Evolutionary conservation across 352 stramenopile genomes (phyloP), one percentile per base, ranked within the genome.

Genomic region (Globisporangium paroecandrum): DNA sequence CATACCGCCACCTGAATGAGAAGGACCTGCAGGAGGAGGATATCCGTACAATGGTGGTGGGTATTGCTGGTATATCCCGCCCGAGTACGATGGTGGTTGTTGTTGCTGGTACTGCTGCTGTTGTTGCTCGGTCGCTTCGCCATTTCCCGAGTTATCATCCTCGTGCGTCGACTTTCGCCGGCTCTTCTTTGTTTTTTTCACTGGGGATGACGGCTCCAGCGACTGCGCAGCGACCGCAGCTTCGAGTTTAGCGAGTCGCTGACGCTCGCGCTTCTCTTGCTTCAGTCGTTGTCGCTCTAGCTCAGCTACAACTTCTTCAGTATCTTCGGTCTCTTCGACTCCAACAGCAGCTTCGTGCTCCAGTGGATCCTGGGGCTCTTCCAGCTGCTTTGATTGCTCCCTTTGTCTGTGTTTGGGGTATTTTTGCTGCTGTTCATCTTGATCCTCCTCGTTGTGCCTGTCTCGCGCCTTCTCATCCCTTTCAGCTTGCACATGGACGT

Each of bases 211-310:
- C 12, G 27, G n/a, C 10, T 75, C 66, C 34, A 80, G 41, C 24
- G 47, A 68, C 55, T 82, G 77, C 6, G 73, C 75, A 63, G 71
- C 75, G 15, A 85, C 43, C 3, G 66, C 74, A 51, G 76, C 69
- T 75, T 83, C 68, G 49, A 82, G 34, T 46, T 78, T 82, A 24
- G 69, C 74, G 22, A 76, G 65, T 41, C 72, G 74, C 18, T 70
- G 77, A 29, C 59, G 73, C 47, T 85, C 74, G 47, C 76, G 71
- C 5, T 75, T 61, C 34, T 79, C 56, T 7, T 73, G 60, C 32
- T 86, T 86, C 59, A 76, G 58, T 32, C 59, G 38, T 4, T 63
- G 49, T 58, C 18, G 38, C 46, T 67, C 47, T 15, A 43, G 12
- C 22, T 71, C 36, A 7, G 36, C 36, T 7, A 29, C 18, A 51